Percentiles rank a stretch among this genome's conserved stretches.
Conservation (phyloP, 345 rosid genomes). For the Hibiscus trionum region DNA sequence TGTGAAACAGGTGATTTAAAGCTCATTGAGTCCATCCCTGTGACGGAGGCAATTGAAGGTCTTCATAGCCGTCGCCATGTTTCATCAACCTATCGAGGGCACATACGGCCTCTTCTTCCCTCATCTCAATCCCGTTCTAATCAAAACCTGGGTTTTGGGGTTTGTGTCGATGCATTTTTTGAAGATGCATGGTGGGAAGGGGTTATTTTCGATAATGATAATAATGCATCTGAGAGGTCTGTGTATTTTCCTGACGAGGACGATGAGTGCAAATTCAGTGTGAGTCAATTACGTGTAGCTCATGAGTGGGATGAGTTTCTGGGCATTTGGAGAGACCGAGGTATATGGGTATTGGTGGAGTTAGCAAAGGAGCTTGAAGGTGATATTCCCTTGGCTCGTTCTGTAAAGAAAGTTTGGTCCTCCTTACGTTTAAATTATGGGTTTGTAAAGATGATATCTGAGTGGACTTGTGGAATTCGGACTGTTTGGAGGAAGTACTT, state of each 20-base stretch:
- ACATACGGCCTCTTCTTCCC: constrained; percentile 25
- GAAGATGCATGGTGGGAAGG: constrained; percentile 54
- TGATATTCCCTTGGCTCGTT: constrained; percentile 18
- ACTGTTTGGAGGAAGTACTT: constrained; percentile 30
- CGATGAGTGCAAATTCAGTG: constrained; percentile 21
- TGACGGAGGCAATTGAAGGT: constrained; percentile 35
- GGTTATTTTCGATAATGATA: constrained; percentile 28
- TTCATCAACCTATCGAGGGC: constrained; percentile 32
- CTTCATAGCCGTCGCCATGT: constrained; percentile 27
- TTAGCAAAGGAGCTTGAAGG: constrained; percentile 23
- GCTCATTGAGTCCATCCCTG: constrained; percentile 30
- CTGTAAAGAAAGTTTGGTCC: constrained; percentile 30
- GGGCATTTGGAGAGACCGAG: constrained; percentile 30
- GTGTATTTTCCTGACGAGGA: constrained; percentile 42
- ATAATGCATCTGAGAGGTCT: constrained; percentile 24
- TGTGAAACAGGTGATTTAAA: constrained; percentile 21
- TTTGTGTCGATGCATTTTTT: constrained; percentile 34
- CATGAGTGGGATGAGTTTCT: constrained; percentile 35
- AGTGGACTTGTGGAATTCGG: constrained; percentile 31
- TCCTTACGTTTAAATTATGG: constrained; percentile 28
- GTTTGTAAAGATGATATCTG: constrained; percentile 33
- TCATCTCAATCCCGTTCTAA: neutral
- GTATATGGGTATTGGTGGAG: constrained; percentile 31
- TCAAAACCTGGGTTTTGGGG: constrained; percentile 26
- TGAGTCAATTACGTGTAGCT: constrained; percentile 21